Percentiles rank a stretch among this genome's conserved stretches.
Conservation (phyloP, 768 basidiomycete genomes). For the Coprinellus micaceus region DNA sequence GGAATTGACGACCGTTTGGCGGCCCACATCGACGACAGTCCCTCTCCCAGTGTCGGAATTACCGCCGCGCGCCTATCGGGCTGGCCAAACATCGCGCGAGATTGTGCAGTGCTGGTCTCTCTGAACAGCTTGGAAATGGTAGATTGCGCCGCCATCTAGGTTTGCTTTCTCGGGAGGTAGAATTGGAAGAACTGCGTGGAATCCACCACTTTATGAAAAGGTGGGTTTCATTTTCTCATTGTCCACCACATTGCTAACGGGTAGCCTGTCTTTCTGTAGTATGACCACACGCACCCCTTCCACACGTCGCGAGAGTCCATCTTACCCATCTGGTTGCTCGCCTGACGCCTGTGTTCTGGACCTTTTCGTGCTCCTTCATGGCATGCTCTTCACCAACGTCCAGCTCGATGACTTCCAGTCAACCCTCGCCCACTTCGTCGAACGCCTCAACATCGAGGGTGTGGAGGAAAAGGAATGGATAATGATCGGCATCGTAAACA, state of each 20-base stretch:
- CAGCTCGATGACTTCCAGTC: conserved; percentile 88
- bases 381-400: conserved; percentile 96
- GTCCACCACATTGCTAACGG: conserved; percentile 1
- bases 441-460: conserved; percentile 79
- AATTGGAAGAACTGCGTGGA: conserved; percentile 75
- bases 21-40: conserved; percentile 60
- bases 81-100: conserved; percentile 91
- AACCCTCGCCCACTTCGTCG: conserved; percentile 79
- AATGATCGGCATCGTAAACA: conserved; percentile 89
- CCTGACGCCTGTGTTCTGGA: conserved; percentile 74
- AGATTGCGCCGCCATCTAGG: conserved; percentile 94
- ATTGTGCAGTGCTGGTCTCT: conserved; percentile 88
- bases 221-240: conserved; percentile 38
- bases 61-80: conserved; percentile 81
- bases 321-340: conserved; percentile 74
- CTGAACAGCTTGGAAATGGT: conserved; percentile 89
- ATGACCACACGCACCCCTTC: conserved; percentile 89
- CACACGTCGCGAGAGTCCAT: conserved; percentile 85
- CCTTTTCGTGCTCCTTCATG: conserved; percentile 88
- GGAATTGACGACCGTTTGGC: conserved; percentile 48
- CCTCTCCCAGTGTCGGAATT: conserved; percentile 76
- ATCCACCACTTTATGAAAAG: conserved; percentile 96
- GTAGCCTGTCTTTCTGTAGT: conserved; percentile 39
- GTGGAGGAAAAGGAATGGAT: conserved; percentile 89
- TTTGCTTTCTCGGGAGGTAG: conserved; percentile 77